Evolutionary conservation across 2,329 filamentous ascomycete species (phyloP), one percentile per base, ranked within the genome.

Genomic region (Claviceps maximensis): DNA sequence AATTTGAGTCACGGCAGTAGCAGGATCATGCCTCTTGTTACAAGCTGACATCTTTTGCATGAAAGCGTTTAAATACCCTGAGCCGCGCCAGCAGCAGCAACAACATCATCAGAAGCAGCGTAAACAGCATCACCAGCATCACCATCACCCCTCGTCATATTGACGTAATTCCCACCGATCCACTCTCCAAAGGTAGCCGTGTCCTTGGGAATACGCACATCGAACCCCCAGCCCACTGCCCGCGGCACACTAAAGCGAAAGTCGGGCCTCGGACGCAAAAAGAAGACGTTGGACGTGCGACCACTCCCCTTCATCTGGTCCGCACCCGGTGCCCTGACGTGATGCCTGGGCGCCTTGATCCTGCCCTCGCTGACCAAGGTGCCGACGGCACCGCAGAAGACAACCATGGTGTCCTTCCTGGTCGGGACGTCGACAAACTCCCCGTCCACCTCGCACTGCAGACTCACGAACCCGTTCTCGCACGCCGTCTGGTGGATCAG

Each of bases 201-300:
- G n/a, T 49, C 47, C 10, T 33, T 3, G 4, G 47, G 47, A 17
- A 49, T 41, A 7, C 47, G 47, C 17, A 49, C 33, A 17, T 49
- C 33, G 19, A 49, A 49, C n/a, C 49, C 38, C 38, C 38, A 50
- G n/a, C 33, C 25, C 12, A 42, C 17, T 9, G 48, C 38, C 38
- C 31, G 33, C 7, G 33, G 48, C 21, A 42, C 48, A 31, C 40
- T 50, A 17, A 50, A 50, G 23, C 33, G 12, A 21, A 50, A 50
- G 25, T 1, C 21, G 10, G 38, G 25, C 49, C 33, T 29, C 5
- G 49, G 49, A 2, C 49, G 36, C 36, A 50, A n/a, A 10, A 50
- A 50, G 33, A 50, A 50, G 21, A 50, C 49, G n/a, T 40, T 50
- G 17, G 38, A 50, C 25, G 49, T 50, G 23, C 49, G 36, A 15